Base-by-base conservation (phyloP, 345 rosid species). In the Syzygium aqueum region DNA sequence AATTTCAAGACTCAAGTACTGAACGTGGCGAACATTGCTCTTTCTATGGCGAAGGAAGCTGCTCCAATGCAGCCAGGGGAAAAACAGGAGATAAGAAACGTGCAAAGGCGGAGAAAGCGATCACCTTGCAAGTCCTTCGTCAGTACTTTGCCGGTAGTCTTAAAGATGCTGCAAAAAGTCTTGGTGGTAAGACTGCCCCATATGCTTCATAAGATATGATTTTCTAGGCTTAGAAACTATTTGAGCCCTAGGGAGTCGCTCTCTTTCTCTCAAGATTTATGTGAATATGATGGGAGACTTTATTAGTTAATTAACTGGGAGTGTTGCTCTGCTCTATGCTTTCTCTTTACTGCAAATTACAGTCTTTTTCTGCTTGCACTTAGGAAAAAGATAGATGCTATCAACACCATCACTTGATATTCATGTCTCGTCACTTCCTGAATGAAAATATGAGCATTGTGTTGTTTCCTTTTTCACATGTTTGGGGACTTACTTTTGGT, bases 101-200 rank as follows among this genome's bases (percentile, higher is more conserved):
- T 65, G 88, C 92, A 63, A 96, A 93, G 92, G 92, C 93, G 11
- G 97, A 97, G 87, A 96, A 95, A 89, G 91, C 88, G 33, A 95
- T 96, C 88, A 93, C 95, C 84, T 90, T 95, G 92, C 93, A 95
- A 89, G 97, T 95, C 90, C 95, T 95, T 65, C 92, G 90, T 80
- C 94, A 94, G 73, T 92, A 96, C 88, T 96, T 97, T 65, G 89
- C 99, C 7, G 99, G 99, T 85, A 96, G 97, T 87, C 93, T 96
- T 59, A 97, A 97, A 93, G 98, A 96, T 91, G 99, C 99, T 86
- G 99, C 99, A 25, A 97, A 93, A 91, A 93, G 91, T 87, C 94
- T 97, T 21, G 98, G 99, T 83, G 98, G 99, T 97, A 93, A 92
- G 97, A 84, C n/a, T 30, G 86, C 82, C 82, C 25, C 82, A 73